Conservation (phyloP, 2,329 filamentous ascomycete genomes). For the Tolypocladium album region DNA sequence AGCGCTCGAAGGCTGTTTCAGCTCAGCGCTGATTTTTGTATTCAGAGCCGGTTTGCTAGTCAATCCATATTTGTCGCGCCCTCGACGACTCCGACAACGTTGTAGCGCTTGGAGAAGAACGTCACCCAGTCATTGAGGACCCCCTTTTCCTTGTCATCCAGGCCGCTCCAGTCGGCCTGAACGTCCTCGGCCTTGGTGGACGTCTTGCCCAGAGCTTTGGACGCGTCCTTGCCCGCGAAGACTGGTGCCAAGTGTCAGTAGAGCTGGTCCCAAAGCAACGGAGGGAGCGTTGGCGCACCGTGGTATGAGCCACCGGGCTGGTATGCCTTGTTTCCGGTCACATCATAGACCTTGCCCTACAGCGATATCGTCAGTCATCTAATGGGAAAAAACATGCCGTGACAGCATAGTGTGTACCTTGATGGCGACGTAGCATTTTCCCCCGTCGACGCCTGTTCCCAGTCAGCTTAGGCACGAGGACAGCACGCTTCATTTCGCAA, state of each 20-base stretch:
- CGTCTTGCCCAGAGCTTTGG: constrained; percentile 77
- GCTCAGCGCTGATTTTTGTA: neutral
- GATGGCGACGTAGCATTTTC: constrained; percentile 58
- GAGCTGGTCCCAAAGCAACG: neutral
- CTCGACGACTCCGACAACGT: constrained; percentile 62
- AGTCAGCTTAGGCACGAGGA: neutral
- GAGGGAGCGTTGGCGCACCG: constrained; percentile 42
- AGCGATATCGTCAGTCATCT: constrained; percentile 2
- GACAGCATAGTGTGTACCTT: constrained; percentile 37
- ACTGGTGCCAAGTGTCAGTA: constrained; percentile 40
- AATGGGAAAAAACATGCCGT: neutral
- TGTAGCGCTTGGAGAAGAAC: constrained; percentile 96
- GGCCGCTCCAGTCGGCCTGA: constrained; percentile 67
- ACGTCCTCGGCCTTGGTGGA: constrained; percentile 82
- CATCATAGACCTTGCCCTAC: constrained; percentile 88
- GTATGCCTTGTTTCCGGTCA: constrained; percentile 82
- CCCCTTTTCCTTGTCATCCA: constrained; percentile 75
- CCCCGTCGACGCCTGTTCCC: constrained; percentile 50
- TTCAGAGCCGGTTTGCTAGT: neutral
- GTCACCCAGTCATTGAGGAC: constrained; percentile 86
- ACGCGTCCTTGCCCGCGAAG: constrained; percentile 92
- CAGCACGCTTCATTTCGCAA: neutral
- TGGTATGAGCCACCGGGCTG: constrained; percentile 73
- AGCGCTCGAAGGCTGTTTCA: neutral
- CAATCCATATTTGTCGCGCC: constrained; percentile 47